Evolutionary conservation across 2,329 filamentous ascomycete genomes (phyloP), one percentile per base, ranked within the genome.

Genomic region (Drechslerella coelobrocha): DNA sequence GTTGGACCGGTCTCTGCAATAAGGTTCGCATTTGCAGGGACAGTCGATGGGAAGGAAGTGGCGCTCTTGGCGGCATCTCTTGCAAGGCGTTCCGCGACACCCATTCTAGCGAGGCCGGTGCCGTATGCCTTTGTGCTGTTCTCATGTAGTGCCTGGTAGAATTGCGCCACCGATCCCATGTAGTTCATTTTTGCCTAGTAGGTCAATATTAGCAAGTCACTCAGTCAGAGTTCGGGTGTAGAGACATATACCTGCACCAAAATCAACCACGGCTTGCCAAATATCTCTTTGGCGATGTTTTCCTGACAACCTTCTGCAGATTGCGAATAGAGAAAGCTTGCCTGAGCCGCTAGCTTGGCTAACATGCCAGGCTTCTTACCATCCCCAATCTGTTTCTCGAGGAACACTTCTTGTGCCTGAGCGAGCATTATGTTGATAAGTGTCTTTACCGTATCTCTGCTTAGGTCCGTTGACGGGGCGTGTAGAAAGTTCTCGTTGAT

Each of bases 401-500:
- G 82, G 75, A 99, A 99, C 1, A 97, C 91, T 79, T 99, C 94
- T 79, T 99, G 95, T 2, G 90, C 93, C 79, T 99, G 94, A 1
- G 93, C 95, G 61, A 99, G 85, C 84, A 91, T 97, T 68, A 99
- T 86, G 55, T 88, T 86, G 77, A 99, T 97, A 74, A 99, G 80
- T 0, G 91, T 92, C 81, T 97, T 97, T 76, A 99, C 91, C 0
- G 94, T 99, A 54, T 99, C 93, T 71, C 94, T 84, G 78, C 92
- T 97, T 51, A 99, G 81, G 77, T 99, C 94, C n/a, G 91, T 92
- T 7, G 92, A 97, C 0, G 95, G 94, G 1, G 94, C 94, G 77
- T 99, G 94, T 34, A 99, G 83, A 78, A 99, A 99, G 81, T 99
- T 99, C 81, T 99, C 94, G 80, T 99, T 99, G 82, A 99, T 99